Conservation (phyloP, 345 rosid species). For the Citrus sinensis region DVS_A1.0 CM039165.1:31074001-31074500, state of each 20-base stretch:
- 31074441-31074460: constrained; percentile 13
- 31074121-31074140: neutral
- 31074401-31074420: constrained; percentile 73
- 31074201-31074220: neutral
- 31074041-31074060: neutral
- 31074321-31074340: constrained; percentile 91
- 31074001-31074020: neutral
- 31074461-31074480: neutral
- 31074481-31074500: constrained; percentile 4
- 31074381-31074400: constrained; percentile 76
- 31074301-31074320: constrained; percentile 35
- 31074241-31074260: too few species aligned
- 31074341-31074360: constrained; percentile 80
- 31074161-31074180: neutral
- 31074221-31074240: neutral
- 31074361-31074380: constrained; percentile 86
- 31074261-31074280: too few species aligned
- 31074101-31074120: neutral
- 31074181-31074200: neutral
- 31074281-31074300: too few species aligned
- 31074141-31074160: neutral
- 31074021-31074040: neutral
- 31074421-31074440: constrained; percentile 45
- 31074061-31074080: neutral
- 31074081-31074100: neutral